Conservation (phyloP, 257 asterid genomes). For the Solanum ahanhuiri region DNA sequence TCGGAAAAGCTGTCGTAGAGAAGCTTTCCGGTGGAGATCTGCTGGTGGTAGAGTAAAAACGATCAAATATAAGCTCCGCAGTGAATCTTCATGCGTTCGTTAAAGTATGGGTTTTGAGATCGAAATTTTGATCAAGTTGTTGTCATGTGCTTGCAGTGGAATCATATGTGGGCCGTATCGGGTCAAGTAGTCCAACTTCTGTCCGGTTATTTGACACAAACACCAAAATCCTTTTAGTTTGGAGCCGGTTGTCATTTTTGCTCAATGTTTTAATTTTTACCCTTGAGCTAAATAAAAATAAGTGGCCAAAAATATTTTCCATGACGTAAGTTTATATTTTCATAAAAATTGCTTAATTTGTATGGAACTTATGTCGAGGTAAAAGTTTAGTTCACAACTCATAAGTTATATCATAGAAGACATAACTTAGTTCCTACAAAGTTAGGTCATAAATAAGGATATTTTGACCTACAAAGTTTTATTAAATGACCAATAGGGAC, state of each 20-base stretch:
- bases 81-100: not conserved
- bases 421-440: not conserved
- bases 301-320: not conserved
- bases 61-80: not conserved
- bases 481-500: not conserved
- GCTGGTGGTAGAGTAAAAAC: not conserved
- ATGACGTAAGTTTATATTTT: not conserved
- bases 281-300: not conserved
- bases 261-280: too few relatives aligned
- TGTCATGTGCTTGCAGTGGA: not conserved
- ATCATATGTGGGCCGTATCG: not conserved
- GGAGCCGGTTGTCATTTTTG: not conserved
- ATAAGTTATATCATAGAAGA: not conserved
- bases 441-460: not conserved
- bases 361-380: not conserved
- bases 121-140: not conserved
- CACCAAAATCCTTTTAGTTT: too few relatives aligned
- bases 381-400: not conserved
- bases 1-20: not conserved
- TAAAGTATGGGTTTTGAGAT: not conserved
- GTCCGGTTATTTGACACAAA: not conserved
- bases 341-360: not conserved
- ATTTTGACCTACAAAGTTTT: not conserved
- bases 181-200: not conserved
- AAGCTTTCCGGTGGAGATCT: not conserved